A percentile compares a stretch with the other conserved stretches of the same genome.
phyloP scores from a whole-genome alignment of 2,329 filamentous ascomycete species.

The Aspergillus luchuensis region DNA sequence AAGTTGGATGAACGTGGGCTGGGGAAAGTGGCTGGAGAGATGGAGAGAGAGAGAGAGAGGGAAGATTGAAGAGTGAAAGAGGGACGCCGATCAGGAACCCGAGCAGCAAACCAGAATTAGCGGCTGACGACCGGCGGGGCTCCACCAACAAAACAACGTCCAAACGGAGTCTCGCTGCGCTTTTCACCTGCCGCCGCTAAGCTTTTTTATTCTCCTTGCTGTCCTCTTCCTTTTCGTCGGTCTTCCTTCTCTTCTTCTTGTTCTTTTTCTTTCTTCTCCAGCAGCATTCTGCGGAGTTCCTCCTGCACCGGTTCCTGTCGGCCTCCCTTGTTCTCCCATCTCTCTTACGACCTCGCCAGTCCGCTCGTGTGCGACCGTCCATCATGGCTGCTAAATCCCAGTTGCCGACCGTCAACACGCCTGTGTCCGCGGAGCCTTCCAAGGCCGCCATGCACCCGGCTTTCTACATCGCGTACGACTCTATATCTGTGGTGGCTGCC shows the following conservation, averaged over 20 bases:
- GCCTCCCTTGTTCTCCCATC: neutral
- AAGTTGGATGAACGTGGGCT: neutral
- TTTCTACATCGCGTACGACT: constrained; percentile 34
- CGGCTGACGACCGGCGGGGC: neutral
- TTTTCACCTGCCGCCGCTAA: neutral
- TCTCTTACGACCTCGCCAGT: neutral
- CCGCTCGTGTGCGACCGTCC: neutral
- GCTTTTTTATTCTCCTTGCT: constrained; percentile 1
- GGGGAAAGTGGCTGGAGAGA: neutral
- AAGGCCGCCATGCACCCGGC: constrained; percentile 29
- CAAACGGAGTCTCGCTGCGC: neutral
- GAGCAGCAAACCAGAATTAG: neutral
- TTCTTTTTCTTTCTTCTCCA: neutral
- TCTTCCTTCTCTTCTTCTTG: neutral
- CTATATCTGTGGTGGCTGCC: neutral
- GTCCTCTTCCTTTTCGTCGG: neutral
- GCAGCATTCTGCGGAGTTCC: neutral
- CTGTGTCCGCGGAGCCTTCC: constrained; percentile 3
- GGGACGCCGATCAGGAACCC: neutral
- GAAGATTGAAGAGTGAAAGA: neutral
- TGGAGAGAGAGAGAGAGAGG: too few species aligned
- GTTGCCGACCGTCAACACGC: constrained; percentile 7
- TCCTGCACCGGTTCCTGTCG: neutral
- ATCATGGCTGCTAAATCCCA: constrained; percentile 5
- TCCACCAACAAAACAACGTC: neutral